Conservation (phyloP, 2,329 filamentous ascomycete genomes). For the Triangularia verruculosa region DNA sequence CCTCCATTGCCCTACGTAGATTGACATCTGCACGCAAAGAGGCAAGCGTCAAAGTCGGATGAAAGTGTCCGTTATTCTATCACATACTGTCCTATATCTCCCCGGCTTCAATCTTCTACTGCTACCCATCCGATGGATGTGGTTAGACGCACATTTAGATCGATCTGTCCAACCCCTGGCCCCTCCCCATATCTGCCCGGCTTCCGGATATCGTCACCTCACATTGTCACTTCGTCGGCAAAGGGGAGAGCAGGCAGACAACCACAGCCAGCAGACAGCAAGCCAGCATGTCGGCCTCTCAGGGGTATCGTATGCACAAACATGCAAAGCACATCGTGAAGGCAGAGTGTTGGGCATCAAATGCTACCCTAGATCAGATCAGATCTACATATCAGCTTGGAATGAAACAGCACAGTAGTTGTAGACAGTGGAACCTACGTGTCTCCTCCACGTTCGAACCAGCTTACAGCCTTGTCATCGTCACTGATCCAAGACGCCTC, state of each 20-base stretch:
- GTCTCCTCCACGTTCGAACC: not conserved
- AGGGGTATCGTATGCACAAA: not conserved
- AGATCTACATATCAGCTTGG: not conserved
- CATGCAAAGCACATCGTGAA: not conserved
- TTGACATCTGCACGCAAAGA: not conserved
- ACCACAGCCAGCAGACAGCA: not conserved
- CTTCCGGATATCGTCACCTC: not conserved
- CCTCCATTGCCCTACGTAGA: not conserved
- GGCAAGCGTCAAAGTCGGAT: not conserved
- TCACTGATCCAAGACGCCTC: not conserved
- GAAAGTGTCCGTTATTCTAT: not conserved
- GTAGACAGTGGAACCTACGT: not conserved
- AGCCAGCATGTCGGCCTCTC: not conserved
- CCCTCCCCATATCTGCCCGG: not conserved
- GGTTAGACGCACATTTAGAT: not conserved
- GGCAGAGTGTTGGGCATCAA: not conserved
- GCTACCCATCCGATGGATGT: not conserved
- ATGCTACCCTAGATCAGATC: not conserved
- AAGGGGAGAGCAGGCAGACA: not conserved
- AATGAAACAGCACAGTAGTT: not conserved
- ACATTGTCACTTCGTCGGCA: not conserved
- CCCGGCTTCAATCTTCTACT: not conserved
- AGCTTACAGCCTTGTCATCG: not conserved
- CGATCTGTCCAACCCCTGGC: not conserved
- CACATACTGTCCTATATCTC: not conserved